Percentiles rank a stretch among this genome's conserved stretches.
These are phyloP conservation scores for Thalassiosira mediterranea DNA, from an alignment of 352 stramenopile species.

Conservation along the genomic window DNA sequence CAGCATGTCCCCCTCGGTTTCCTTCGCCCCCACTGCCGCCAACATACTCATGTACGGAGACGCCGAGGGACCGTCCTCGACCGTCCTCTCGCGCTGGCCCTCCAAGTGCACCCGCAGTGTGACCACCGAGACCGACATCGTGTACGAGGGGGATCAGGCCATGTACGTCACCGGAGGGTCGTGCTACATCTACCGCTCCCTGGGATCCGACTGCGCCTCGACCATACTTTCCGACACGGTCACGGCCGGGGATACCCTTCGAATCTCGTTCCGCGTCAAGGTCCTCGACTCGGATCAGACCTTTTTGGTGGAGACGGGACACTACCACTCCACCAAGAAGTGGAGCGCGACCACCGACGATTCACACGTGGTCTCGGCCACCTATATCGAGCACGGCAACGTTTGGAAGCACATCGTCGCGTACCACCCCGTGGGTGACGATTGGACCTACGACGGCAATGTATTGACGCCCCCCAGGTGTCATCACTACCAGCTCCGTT, in stretches of 20 bases:
- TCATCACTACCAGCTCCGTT: conserved; percentile 34
- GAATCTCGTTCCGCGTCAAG: conserved; percentile 6
- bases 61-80: conserved; percentile 7
- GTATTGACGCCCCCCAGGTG: conserved; percentile 8
- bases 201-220: background rate
- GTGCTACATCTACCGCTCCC: conserved; percentile 16
- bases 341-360: conserved; percentile 29
- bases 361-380: conserved; percentile 18
- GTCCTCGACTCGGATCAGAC: conserved; percentile 4
- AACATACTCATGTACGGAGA: conserved; percentile 24
- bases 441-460: conserved; percentile 31
- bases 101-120: conserved; percentile 7
- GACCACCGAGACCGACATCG: background rate
- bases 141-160: background rate
- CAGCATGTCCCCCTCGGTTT: background rate
- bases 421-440: conserved; percentile 19
- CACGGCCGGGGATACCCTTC: conserved; percentile 3
- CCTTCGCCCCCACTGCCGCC: background rate
- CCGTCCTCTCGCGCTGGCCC: conserved; percentile 7
- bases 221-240: conserved; percentile 3
- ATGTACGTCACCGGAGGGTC: conserved; percentile 7
- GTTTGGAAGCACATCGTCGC: conserved; percentile 20
- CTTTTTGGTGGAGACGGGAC: conserved; percentile 38
- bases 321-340: conserved; percentile 29
- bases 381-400: conserved; percentile 16